These are phyloP conservation scores for Neurospora hispaniola DNA, from an alignment of 495 filamentous ascomycete species.

Conservation along the genomic window DNA sequence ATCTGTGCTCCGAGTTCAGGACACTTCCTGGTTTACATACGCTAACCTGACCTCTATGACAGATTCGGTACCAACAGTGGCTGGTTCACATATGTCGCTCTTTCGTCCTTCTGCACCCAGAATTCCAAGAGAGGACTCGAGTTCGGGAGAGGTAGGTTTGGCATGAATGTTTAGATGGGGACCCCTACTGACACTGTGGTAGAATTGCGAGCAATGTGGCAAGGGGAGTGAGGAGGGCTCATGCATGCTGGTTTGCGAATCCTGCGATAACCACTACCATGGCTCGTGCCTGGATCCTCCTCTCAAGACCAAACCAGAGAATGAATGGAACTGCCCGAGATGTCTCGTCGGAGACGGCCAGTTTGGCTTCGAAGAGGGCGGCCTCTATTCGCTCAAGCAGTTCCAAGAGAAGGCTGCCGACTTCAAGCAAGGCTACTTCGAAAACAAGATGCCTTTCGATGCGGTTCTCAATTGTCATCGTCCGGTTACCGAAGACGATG, in stretches of 20 bases:
- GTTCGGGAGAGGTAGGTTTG: conserved; percentile 61
- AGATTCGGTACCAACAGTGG: conserved; percentile 83
- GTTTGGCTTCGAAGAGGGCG: conserved; percentile 96
- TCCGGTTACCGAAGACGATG: conserved; percentile 86
- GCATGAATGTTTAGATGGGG: neutral
- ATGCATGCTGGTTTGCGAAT: conserved; percentile 76
- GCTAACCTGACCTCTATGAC: conserved; percentile 7
- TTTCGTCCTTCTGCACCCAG: conserved; percentile 72
- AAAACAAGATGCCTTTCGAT: conserved; percentile 82
- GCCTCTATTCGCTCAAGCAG: conserved; percentile 87
- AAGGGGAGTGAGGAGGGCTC: conserved; percentile 53
- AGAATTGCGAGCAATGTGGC: conserved; percentile 85
- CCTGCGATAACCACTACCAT: conserved; percentile 86
- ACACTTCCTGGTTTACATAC: neutral
- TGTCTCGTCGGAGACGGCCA: conserved; percentile 95
- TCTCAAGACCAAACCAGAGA: conserved; percentile 64
- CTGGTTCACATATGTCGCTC: conserved; percentile 93
- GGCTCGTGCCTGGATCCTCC: conserved; percentile 80
- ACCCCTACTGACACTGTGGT: conserved; percentile 14
- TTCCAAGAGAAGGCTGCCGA: conserved; percentile 94
- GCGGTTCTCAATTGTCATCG: conserved; percentile 67
- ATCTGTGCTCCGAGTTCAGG: neutral
- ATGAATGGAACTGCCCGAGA: conserved; percentile 93
- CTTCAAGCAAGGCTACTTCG: conserved; percentile 92
- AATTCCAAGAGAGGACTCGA: conserved; percentile 54